A percentile compares a stretch with the other conserved stretches of the same genome.
phyloP scores from a whole-genome alignment of 129 eudicot species.

The Solidago caesia region DNA sequence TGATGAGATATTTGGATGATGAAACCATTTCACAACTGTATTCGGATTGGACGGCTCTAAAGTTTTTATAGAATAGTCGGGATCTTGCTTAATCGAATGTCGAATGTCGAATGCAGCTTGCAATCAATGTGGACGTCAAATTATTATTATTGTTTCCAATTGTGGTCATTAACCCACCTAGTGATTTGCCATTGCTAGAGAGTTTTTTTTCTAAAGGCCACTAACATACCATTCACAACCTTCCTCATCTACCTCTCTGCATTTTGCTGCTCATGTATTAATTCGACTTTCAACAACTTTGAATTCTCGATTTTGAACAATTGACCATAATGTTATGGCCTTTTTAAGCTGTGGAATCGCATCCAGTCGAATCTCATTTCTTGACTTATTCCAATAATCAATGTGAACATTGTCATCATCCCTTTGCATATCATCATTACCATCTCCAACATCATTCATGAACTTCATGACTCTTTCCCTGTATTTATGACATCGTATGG shows the following conservation, averaged over 20 bases:
- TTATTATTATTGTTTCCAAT: background rate
- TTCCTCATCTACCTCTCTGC: background rate
- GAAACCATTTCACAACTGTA: too few relatives aligned
- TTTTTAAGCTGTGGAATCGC: background rate
- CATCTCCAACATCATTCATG: background rate
- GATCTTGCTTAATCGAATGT: background rate
- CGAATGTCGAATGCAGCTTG: background rate
- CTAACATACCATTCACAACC: background rate
- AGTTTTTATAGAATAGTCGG: too few relatives aligned
- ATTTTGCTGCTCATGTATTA: background rate
- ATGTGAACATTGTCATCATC: background rate
- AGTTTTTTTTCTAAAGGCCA: background rate
- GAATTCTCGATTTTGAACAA: background rate
- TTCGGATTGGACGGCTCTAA: too few relatives aligned
- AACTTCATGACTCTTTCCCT: background rate
- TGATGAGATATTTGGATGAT: background rate
- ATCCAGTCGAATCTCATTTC: background rate
- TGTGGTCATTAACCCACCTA: background rate
- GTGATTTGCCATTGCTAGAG: background rate
- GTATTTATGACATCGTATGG: background rate
- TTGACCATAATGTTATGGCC: background rate
- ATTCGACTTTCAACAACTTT: background rate
- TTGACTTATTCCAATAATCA: background rate
- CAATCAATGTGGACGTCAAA: background rate
- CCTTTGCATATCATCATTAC: background rate